Conservation (phyloP, 164 flowering plant genomes). For the Annona squamosa region DNA sequence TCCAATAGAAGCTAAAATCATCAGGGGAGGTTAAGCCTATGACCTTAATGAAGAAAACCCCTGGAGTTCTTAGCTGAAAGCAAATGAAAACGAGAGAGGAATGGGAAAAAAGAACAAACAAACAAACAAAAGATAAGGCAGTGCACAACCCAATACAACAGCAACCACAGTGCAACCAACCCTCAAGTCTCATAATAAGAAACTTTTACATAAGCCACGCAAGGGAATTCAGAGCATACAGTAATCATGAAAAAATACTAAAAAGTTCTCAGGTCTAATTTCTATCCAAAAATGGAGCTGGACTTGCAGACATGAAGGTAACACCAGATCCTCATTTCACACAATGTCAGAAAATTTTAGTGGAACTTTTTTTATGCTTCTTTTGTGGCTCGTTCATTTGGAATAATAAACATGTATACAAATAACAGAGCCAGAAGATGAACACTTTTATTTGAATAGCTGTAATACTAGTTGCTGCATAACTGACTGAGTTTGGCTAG, state of each 20-base stretch:
- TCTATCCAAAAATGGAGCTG: background rate
- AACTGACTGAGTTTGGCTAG: background rate
- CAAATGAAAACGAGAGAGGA: background rate
- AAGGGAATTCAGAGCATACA: background rate
- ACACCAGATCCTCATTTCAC: background rate
- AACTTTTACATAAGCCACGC: background rate
- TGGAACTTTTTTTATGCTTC: background rate
- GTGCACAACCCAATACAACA: background rate
- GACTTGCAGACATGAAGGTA: background rate
- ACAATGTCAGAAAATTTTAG: background rate
- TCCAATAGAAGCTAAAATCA: background rate
- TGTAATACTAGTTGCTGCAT: background rate
- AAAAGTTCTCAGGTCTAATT: background rate
- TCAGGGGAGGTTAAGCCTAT: background rate
- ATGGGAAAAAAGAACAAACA: background rate
- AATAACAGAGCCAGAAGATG: background rate
- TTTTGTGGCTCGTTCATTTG: background rate
- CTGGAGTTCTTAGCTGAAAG: background rate
- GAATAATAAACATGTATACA: background rate
- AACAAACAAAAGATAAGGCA: background rate
- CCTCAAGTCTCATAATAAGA: background rate
- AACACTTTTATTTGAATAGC: background rate
- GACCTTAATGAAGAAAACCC: background rate
- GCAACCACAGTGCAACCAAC: background rate
- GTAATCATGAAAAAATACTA: background rate